Evolutionary conservation across 2,329 filamentous ascomycete genomes (phyloP), one percentile per base, ranked within the genome.

Genomic region (Podosphaera fusca): DNA sequence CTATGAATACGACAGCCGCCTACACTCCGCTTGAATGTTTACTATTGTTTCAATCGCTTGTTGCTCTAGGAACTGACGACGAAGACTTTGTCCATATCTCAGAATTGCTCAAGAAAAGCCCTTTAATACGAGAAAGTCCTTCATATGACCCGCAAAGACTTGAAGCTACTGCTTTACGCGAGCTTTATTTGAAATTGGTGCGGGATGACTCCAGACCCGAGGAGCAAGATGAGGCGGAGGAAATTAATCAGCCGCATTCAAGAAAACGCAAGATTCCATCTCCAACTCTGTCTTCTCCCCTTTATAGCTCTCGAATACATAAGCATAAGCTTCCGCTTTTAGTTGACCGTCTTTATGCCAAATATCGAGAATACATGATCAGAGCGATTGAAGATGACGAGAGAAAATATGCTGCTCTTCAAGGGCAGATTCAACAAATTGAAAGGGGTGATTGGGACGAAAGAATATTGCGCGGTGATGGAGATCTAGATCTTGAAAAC

Each of bases 21-120:
- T 89, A 92, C 71, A 90, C 87, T 67, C 79, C 83, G 64, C 84
- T 94, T 74, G 88, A 94, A 76, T 85, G 83, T 67, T 77, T 94
- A 60, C 78, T 92, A 63, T 77, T 94, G 66, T 90, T 92, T 72
- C 86, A 90, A 71, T 83, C 82, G 60, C 76, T 94, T 61, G 76
- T 81, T 63, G 74, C 74, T 63, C 76, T 85, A 69, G 84, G 84
- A 66, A 73, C 81, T 62, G 77, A 80, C 62, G 72, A 79, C 56
- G 69, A 74, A 60, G 80, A 78, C 67, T 92, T 94, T 71, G 72
- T 72, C 65, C 76, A 75, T 63, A 85, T 92, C 61, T 88, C 87
- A 58, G 77, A 84, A 61, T 72, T 82, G 59, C 78, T 96, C 61
- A 82, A 78, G 69, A 80, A 75, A 65, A 88, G 94, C 68, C 73